Evolutionary conservation across 2,329 filamentous ascomycete genomes (phyloP).

Genomic region (Colletotrichum abscissum): DNA sequence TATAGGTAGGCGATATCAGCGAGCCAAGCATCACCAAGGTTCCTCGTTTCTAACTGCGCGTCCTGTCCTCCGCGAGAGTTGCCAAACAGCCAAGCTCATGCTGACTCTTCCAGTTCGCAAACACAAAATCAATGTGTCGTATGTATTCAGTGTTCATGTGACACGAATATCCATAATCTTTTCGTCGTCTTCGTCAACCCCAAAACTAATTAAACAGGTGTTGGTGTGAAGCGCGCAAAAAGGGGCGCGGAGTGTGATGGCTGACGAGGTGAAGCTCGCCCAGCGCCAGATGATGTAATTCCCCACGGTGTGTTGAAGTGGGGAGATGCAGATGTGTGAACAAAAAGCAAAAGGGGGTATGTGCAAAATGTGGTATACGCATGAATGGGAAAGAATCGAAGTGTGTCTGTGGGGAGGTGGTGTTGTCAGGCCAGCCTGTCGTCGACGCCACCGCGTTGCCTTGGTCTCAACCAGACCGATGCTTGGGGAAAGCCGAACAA

Average conservation of each 20-base stretch:
- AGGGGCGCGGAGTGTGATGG: conserved; percentile 6
- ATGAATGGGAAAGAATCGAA: conserved; percentile 33
- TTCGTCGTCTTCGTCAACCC: conserved; percentile 8
- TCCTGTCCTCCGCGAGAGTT: conserved; percentile 24
- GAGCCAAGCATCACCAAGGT: conserved; percentile 23
- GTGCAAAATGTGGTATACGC: conserved; percentile 35
- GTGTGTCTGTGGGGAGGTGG: not conserved
- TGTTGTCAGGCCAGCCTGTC: conserved; percentile 34
- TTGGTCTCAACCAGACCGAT: not conserved
- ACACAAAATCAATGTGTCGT: conserved; percentile 13
- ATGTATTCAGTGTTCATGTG: not conserved
- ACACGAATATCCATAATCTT: conserved; percentile 3
- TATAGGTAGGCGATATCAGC: conserved; percentile 22
- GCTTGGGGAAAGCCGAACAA: not conserved
- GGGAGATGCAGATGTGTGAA: conserved; percentile 26
- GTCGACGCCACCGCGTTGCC: not conserved
- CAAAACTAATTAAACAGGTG: conserved; percentile 28
- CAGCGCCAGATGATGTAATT: conserved; percentile 22
- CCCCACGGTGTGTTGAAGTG: conserved; percentile 35
- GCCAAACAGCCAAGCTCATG: not conserved
- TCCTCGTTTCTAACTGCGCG: not conserved
- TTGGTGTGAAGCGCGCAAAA: conserved; percentile 19
- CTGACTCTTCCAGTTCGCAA: conserved; percentile 10
- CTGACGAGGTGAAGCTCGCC: conserved; percentile 28
- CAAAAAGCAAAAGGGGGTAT: conserved; percentile 30